phyloP scores from a whole-genome alignment of 805 yeast species.

The Hanseniaspora pseudoguilliermondii region DNA sequence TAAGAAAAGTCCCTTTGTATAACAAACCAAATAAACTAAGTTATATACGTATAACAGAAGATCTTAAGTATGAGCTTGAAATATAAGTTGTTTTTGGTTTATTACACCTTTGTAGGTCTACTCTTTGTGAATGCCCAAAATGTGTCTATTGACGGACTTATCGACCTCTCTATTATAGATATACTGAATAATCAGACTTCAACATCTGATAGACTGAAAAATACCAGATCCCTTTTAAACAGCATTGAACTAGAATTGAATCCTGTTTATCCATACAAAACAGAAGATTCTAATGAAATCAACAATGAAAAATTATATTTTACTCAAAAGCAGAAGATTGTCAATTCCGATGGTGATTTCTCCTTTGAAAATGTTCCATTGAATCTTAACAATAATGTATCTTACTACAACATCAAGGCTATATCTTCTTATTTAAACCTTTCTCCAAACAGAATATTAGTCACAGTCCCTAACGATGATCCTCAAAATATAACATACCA shows the following conservation, averaged over 20 bases:
- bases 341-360: slow-evolving; percentile 21
- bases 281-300: slow-evolving; percentile 13
- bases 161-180: slow-evolving; percentile 19
- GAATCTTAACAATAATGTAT: slow-evolving; percentile 20
- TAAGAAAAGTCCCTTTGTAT: no score
- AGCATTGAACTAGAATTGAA: slow-evolving; percentile 18
- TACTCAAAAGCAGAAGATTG: slow-evolving; percentile 9
- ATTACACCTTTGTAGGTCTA: neutral
- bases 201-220: neutral
- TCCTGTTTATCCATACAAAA: slow-evolving; percentile 19
- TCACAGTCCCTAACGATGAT: slow-evolving; percentile 16
- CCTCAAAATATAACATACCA: slow-evolving; percentile 18
- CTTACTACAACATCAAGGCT: slow-evolving; percentile 23
- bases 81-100: neutral
- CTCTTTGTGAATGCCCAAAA: slow-evolving; percentile 7
- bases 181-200: slow-evolving; percentile 15
- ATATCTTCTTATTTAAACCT: slow-evolving; percentile 25
- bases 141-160: slow-evolving; percentile 22
- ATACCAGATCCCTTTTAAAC: slow-evolving; percentile 17
- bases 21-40: no score
- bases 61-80: neutral
- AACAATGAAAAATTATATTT: neutral
- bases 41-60: no score
- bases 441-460: slow-evolving; percentile 25
- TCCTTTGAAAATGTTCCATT: slow-evolving; percentile 22